These are phyloP conservation scores for Populus pruinosa DNA, from an alignment of 345 rosid genomes.

Conservation along the genomic window DNA sequence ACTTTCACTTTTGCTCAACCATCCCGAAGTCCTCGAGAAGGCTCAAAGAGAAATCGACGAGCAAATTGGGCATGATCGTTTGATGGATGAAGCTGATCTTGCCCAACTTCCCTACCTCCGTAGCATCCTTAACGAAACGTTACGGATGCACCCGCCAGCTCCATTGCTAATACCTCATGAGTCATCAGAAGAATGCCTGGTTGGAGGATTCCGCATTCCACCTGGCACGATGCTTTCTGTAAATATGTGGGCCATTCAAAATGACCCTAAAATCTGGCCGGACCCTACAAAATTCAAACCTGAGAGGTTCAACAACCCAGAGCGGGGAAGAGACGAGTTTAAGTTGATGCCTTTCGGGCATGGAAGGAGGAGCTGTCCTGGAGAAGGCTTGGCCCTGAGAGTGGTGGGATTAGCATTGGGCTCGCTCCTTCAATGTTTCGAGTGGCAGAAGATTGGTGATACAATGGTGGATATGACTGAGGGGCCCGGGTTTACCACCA, in stretches of 20 bases:
- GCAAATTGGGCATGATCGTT: conserved; percentile 14
- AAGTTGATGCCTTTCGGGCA: conserved; percentile 39
- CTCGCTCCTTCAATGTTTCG: conserved; percentile 34
- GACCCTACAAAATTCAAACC: conserved; percentile 37
- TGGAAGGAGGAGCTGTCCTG: conserved; percentile 48
- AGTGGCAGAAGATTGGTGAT: conserved; percentile 20
- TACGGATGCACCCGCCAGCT: conserved; percentile 41
- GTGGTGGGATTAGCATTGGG: conserved; percentile 29
- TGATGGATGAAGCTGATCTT: conserved; percentile 29
- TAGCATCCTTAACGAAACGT: conserved; percentile 48
- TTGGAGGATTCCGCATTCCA: conserved; percentile 39
- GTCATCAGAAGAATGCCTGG: conserved; percentile 29
- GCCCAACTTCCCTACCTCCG: conserved; percentile 26
- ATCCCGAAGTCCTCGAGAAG: conserved; percentile 20
- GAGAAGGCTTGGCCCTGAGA: conserved; percentile 30
- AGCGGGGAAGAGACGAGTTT: conserved; percentile 28
- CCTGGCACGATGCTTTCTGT: conserved; percentile 35
- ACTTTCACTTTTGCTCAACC: conserved; percentile 31
- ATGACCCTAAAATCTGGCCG: conserved; percentile 38
- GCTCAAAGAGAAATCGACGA: conserved; percentile 34
- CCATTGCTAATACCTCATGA: conserved; percentile 46
- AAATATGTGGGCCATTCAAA: conserved; percentile 38
- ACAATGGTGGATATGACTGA: conserved; percentile 35
- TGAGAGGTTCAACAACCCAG: conserved; percentile 33
- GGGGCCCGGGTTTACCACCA: conserved; percentile 22